Conservation (phyloP, 148 eudicot genomes). For the Fagopyrum homotropicum region DNA sequence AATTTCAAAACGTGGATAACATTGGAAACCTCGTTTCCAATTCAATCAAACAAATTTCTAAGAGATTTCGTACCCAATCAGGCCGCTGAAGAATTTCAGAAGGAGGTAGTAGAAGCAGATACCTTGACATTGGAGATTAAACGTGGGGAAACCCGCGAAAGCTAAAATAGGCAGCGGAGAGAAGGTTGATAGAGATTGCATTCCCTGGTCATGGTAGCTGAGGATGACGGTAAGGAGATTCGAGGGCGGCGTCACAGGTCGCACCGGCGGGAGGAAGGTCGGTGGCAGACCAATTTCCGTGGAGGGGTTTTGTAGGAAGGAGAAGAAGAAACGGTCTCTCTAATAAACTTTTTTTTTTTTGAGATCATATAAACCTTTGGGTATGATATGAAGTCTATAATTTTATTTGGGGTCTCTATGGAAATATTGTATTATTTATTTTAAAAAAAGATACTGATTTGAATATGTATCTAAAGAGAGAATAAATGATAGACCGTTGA, state of each 20-base stretch:
- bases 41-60: neutral
- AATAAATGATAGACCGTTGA: no score
- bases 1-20: neutral
- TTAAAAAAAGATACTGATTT: no score
- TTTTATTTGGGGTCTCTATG: no score
- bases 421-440: no score
- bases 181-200: neutral
- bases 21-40: neutral
- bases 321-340: neutral
- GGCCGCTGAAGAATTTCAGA: neutral
- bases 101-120: neutral
- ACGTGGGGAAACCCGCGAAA: neutral
- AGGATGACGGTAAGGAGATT: neutral
- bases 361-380: no score
- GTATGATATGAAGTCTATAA: no score
- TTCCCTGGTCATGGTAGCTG: neutral
- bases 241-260: neutral
- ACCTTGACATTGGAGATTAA: constrained; percentile 1
- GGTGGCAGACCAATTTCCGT: neutral
- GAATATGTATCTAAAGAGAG: no score
- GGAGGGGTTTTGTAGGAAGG: neutral
- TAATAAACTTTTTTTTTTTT: no score
- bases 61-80: neutral
- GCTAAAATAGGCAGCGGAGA: neutral
- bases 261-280: neutral